These are phyloP conservation scores for Gynostemma pentaphyllum DNA, from an alignment of 306 rosid species.

Conservation along the genomic window DNA sequence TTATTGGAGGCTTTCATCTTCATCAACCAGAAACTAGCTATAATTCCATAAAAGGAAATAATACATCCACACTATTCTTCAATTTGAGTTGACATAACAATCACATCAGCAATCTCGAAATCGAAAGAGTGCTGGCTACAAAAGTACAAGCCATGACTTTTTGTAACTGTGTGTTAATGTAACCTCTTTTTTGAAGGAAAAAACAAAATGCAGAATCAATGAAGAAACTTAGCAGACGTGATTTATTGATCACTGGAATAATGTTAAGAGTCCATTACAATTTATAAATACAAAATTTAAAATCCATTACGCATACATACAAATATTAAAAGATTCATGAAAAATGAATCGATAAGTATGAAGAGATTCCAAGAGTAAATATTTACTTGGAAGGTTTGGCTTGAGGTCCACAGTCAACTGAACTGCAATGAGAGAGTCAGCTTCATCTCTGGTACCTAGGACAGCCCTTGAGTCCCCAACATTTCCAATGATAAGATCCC, in stretches of 20 bases:
- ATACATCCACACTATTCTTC: neutral
- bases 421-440: constrained; percentile 35
- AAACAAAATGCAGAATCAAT: neutral
- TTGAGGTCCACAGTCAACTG: constrained; percentile 79
- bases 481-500: constrained; percentile 53
- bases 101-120: neutral
- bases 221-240: neutral
- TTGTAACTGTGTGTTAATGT: neutral
- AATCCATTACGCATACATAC: too few relatives aligned
- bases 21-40: neutral
- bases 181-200: neutral
- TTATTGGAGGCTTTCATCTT: neutral
- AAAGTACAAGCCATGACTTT: neutral
- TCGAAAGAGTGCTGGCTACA: neutral
- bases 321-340: neutral
- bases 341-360: neutral
- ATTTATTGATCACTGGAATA: neutral
- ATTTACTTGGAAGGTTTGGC: constrained; percentile 70
- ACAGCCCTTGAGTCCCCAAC: constrained; percentile 64
- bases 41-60: neutral
- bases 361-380: constrained; percentile 14
- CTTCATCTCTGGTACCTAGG: constrained; percentile 44
- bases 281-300: neutral
- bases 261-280: neutral
- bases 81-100: neutral